Evolutionary conservation across 2,329 filamentous ascomycete genomes (phyloP).

Genomic region (Pyricularia sp.): DNA sequence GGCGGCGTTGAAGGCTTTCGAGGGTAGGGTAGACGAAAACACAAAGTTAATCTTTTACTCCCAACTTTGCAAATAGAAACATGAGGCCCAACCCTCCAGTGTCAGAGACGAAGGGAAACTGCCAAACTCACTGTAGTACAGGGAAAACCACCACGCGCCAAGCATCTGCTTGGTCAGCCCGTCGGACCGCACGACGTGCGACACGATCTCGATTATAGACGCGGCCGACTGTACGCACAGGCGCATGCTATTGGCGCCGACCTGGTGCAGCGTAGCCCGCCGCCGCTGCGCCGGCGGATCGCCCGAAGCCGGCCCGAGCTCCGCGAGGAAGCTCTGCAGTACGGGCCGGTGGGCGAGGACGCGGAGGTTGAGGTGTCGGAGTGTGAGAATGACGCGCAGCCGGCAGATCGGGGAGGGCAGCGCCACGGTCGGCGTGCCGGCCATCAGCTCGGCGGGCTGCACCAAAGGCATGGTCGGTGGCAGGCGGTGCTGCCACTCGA

Average conservation of each 20-base stretch:
- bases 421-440: neutral
- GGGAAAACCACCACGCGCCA: slow-evolving; percentile 22
- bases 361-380: slow-evolving; percentile 22
- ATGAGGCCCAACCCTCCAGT: neutral
- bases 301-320: neutral
- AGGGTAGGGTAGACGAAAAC: neutral
- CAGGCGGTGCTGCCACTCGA: slow-evolving; percentile 25
- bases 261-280: slow-evolving; percentile 9
- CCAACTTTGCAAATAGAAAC: too few relatives aligned
- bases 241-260: slow-evolving; percentile 12
- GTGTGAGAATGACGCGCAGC: slow-evolving; percentile 24
- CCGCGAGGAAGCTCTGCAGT: slow-evolving; percentile 14
- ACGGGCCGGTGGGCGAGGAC: slow-evolving; percentile 21
- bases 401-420: neutral
- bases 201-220: slow-evolving; percentile 14
- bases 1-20: slow-evolving; percentile 13
- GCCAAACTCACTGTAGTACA: slow-evolving; percentile 21
- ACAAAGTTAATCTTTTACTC: neutral
- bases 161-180: slow-evolving; percentile 12
- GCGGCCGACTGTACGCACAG: slow-evolving; percentile 16
- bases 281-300: neutral
- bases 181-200: slow-evolving; percentile 9
- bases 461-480: slow-evolving; percentile 11
- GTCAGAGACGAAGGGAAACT: neutral
- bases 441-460: neutral